Evolutionary conservation across 805 yeast species (phyloP).

Genomic region (Candida ponderosae): DNA sequence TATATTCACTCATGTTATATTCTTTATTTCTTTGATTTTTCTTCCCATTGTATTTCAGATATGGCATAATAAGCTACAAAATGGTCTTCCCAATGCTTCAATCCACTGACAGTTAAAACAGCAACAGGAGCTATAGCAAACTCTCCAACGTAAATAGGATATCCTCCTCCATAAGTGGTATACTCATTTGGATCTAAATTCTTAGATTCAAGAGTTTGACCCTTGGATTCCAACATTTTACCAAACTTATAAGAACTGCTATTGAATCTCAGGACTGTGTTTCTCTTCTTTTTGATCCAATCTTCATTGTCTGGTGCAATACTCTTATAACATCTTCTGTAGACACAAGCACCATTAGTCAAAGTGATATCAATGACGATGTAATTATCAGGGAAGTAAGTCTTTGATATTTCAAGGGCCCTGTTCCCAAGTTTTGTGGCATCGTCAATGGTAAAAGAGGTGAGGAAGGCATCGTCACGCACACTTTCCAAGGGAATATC

Average conservation of each 20-base stretch:
- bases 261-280: slow-evolving; percentile 38
- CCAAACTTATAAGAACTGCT: slow-evolving; percentile 42
- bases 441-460: no score
- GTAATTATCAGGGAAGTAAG: neutral
- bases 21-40: no score
- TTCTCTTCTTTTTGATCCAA: slow-evolving; percentile 45
- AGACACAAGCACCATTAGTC: slow-evolving; percentile 36
- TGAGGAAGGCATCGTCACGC: no score
- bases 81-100: slow-evolving; percentile 49
- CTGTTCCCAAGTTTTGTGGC: no score
- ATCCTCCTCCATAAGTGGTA: slow-evolving; percentile 51
- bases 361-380: slow-evolving; percentile 41
- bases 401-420: no score
- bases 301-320: slow-evolving; percentile 41
- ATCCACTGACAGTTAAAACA: slow-evolving; percentile 47
- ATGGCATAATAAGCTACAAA: slow-evolving; percentile 27
- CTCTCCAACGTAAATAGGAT: slow-evolving; percentile 34
- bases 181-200: slow-evolving; percentile 35
- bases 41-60: no score
- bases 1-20: no score
- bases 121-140: slow-evolving; percentile 29
- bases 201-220: slow-evolving; percentile 29
- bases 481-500: no score
- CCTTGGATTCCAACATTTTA: slow-evolving; percentile 28
- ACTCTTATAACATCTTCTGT: slow-evolving; percentile 28